Evolutionary conservation across 1,284 basidiomycete genomes (phyloP).

Genomic region (Ustilago xerochloae): DNA sequence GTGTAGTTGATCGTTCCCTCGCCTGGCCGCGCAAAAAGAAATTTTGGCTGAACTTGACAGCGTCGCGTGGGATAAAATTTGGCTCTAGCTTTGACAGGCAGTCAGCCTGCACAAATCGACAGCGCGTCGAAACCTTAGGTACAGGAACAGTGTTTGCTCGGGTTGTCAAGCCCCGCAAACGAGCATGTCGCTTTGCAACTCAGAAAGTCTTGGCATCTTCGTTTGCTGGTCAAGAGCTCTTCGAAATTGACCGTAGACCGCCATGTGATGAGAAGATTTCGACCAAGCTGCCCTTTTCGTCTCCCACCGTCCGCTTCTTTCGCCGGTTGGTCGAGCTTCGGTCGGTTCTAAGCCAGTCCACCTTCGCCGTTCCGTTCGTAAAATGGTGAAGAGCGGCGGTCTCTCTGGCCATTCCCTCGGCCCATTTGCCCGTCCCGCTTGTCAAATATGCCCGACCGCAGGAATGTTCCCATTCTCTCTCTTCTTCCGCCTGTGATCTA

Average conservation of each 20-base stretch:
- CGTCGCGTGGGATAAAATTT: background rate
- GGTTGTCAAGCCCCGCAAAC: background rate
- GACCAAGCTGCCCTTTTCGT: too few relatives aligned
- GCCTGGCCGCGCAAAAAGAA: too few relatives aligned
- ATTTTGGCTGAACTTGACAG: background rate
- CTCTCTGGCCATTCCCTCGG: background rate
- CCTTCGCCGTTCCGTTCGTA: background rate
- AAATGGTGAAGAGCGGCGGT: background rate
- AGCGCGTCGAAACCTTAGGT: background rate
- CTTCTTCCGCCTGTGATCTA: background rate
- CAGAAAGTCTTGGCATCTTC: slow-evolving; percentile 6
- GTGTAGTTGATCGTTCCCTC: too few relatives aligned
- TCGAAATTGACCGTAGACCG: background rate
- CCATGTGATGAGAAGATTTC: too few relatives aligned
- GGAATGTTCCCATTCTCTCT: background rate
- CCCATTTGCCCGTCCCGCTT: background rate
- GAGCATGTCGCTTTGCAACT: slow-evolving; percentile 6
- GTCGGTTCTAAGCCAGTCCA: background rate
- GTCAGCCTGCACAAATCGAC: slow-evolving; percentile 9
- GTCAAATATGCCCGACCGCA: background rate
- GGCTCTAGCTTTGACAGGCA: background rate
- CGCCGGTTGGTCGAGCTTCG: background rate
- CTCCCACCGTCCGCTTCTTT: background rate
- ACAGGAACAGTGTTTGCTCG: background rate
- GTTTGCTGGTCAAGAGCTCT: too few relatives aligned